Percentiles rank a stretch among this genome's conserved stretches.
Evolutionary conservation across 345 rosid genomes (phyloP).

Genomic region (Citrus glauca): DNA sequence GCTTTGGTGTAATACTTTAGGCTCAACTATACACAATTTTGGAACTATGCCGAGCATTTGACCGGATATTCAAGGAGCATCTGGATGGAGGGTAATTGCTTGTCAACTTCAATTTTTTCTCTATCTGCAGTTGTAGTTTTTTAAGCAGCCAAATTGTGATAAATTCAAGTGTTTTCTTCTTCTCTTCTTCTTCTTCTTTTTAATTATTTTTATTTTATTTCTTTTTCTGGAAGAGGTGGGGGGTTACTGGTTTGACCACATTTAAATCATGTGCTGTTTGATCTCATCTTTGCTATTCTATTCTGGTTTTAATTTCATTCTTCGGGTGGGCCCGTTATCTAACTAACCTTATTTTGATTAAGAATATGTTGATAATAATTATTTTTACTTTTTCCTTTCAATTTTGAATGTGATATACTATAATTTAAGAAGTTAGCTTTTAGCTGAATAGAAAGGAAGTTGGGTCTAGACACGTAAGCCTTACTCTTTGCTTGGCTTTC

Average conservation of each 20-base stretch:
- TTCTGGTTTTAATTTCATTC: background rate
- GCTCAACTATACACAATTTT: slow-evolving; percentile 77
- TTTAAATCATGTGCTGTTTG: background rate
- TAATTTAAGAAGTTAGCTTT: background rate
- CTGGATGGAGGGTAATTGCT: slow-evolving; percentile 81
- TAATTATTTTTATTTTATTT: too few species aligned
- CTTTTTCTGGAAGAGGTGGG: background rate
- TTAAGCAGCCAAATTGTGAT: background rate
- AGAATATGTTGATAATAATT: background rate
- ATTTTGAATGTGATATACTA: background rate
- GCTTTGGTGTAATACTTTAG: slow-evolving; percentile 32
- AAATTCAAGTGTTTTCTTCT: background rate
- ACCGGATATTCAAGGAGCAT: slow-evolving; percentile 88
- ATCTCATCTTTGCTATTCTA: too few species aligned
- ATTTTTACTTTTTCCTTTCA: background rate
- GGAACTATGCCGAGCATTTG: slow-evolving; percentile 87
- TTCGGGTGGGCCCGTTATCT: background rate
- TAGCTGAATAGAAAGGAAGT: background rate
- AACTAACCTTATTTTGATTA: background rate
- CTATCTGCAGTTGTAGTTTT: background rate
- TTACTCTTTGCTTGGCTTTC: background rate
- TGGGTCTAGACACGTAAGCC: background rate
- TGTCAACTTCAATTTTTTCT: background rate
- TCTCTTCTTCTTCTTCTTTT: background rate
- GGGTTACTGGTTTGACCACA: background rate